Evolutionary conservation across 192 early-diverging fungal species (phyloP), one percentile per base, ranked within the genome.

Genomic region (Podochytrium sp.): DNA sequence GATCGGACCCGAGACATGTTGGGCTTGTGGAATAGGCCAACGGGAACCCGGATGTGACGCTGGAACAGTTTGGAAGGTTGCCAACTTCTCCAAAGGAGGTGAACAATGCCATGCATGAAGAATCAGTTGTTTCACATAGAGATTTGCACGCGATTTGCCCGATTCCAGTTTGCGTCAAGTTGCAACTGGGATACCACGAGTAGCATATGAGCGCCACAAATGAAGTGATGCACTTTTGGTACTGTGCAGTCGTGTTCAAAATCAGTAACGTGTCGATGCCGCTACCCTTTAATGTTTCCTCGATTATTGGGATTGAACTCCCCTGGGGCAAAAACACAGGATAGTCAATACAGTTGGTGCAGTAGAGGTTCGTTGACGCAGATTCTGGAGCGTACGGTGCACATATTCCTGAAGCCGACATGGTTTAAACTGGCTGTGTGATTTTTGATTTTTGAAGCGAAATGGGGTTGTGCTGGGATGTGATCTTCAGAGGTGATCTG

Each of bases 71-170:
- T 29, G 65, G 65, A 1, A 66, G 39, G 2, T n/a, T 27, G 33
- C 65, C 50, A n/a, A n/a, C n/a, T 66, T 66, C 50, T 12, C 65
- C 65, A 66, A 66, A 66, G 12, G 43, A 27, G 25, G 65, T 50
- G 32, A 66, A 66, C 30, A 66, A 18, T 14, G 47, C n/a, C 7
- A 43, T 50, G 43, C 65, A 66, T 29, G 10, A 20, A 0, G 40
- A 18, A 42, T 50, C 47, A 20, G 65, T 43, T 14, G 3, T 66
- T 66, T 66, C 12, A 32, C 65, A 66, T 7, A 66, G 42, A 10
- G 40, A 40, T 33, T 50, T 29, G 39, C 65, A 66, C 10, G 65
- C 50, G 0, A 66, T 43, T n/a, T 20, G 18, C 10, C 1, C 23
- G n/a, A 66, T 2, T 7, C 20, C 10, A 16, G 43, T 6, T 66